Evolutionary conservation across 441 rosid genomes (phyloP), one percentile per base, ranked within the genome.

Genomic region (Kokia cookei): DNA sequence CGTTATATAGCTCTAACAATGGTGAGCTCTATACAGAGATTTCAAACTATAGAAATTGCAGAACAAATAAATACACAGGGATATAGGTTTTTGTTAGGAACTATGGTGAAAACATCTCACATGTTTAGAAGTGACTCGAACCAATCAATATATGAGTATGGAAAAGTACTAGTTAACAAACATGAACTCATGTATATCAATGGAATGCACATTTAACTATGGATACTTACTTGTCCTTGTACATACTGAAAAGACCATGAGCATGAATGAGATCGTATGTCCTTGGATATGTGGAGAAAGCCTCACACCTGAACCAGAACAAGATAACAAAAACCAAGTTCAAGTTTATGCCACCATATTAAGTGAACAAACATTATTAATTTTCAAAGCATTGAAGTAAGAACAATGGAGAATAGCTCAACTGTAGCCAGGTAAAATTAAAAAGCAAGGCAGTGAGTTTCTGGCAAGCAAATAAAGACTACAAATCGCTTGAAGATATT

Each of bases 211-310:
- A 63, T 76, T 12, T 37, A 22, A 57, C 22, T 42, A 22, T 17
- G 17, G 17, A 69, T 55, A 81, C 92, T 70, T 78, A 88, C 94
- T 78, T 90, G 80, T 85, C 84, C 43, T 86, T 84, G 88, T 87
- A 88, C 70, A 90, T 65, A 74, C 87, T 87, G 82, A 90, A 88
- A 79, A 90, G 77, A 22, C 84, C 83, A 62, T 86, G 66, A 2
- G 95, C 93, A 66, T 90, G 95, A 72, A 90, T 86, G 43, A 90
- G 75, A 72, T 90, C 93, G 15, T 90, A 90, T 58, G 95, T 90
- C 83, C 95, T 90, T 51, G 91, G 95, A 65, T 90, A 90, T 10
- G 95, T 90, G 29, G 95, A 90, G 87, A 90, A 88, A 69, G 83
- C 91, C 82, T 90, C 93, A 79, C 95, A 88, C 93, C 95, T 90